phyloP scores from a whole-genome alignment of 2,329 filamentous ascomycete genomes.

The Dactylonectria estremocensis region DNA sequence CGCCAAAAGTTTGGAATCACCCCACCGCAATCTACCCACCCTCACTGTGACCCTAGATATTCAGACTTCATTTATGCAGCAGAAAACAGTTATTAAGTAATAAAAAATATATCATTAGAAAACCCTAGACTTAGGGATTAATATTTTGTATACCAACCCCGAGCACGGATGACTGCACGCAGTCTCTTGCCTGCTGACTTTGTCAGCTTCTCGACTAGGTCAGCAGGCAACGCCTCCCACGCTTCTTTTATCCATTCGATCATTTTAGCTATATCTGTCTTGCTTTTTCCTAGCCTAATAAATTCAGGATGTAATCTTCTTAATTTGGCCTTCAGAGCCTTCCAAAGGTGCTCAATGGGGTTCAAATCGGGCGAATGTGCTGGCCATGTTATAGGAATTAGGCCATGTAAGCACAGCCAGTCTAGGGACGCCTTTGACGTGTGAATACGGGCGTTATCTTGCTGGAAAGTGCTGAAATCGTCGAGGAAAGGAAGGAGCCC shows the following conservation, averaged over 20 bases:
- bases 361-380: slow-evolving; percentile 11
- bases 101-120: neutral
- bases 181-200: slow-evolving; percentile 4
- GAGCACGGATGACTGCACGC: slow-evolving; percentile 2
- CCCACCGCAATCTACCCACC: no score
- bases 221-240: slow-evolving; percentile 13
- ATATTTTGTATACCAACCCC: slow-evolving; percentile 29
- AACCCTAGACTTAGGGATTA: slow-evolving; percentile 7
- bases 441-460: slow-evolving; percentile 17
- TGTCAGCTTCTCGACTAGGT: slow-evolving; percentile 4
- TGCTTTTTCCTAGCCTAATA: neutral
- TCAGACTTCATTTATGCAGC: no score
- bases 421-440: neutral
- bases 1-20: no score
- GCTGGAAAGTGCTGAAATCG: neutral
- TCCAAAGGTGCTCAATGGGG: slow-evolving; percentile 17
- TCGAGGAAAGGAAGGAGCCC: slow-evolving; percentile 9
- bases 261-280: slow-evolving; percentile 10
- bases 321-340: slow-evolving; percentile 8
- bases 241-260: slow-evolving; percentile 4
- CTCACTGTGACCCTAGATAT: no score
- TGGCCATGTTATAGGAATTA: neutral
- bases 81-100: no score
- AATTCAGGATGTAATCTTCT: neutral
- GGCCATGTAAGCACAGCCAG: slow-evolving; percentile 1